Evolutionary conservation across 495 filamentous ascomycete genomes (phyloP).

Genomic region (Clavariopsis aquatica): DNA sequence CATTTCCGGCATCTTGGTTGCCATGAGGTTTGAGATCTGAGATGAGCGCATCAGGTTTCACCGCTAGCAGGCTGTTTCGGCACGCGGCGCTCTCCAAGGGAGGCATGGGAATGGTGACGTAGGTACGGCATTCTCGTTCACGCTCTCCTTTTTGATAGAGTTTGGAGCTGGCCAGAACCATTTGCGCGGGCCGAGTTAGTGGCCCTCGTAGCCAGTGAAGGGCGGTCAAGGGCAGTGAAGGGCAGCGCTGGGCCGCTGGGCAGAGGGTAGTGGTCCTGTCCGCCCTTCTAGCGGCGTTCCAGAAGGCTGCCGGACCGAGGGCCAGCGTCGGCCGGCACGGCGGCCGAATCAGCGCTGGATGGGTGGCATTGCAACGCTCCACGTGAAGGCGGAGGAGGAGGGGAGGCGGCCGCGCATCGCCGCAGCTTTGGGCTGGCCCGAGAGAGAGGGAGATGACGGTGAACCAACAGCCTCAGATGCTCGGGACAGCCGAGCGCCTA

Average conservation of each 20-base stretch:
- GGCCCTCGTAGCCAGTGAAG: no score
- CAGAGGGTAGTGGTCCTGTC: no score
- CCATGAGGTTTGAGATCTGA: background rate
- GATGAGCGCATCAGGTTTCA: no score
- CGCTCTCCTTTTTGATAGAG: no score
- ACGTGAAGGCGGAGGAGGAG: conserved; percentile 14
- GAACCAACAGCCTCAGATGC: background rate
- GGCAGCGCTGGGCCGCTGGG: background rate
- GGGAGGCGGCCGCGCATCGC: background rate
- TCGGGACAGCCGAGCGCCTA: background rate
- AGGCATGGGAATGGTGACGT: no score
- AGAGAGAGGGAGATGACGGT: background rate
- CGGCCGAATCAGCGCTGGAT: background rate
- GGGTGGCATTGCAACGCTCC: conserved; percentile 1
- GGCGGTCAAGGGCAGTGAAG: background rate
- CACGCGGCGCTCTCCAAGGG: no score
- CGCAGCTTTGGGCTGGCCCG: background rate
- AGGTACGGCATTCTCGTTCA: no score
- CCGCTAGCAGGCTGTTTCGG: no score
- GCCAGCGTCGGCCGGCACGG: background rate
- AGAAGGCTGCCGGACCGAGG: background rate
- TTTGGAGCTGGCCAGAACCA: no score
- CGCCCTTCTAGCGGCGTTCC: background rate
- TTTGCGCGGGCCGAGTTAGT: no score
- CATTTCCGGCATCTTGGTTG: background rate